A percentile compares a stretch with the other conserved stretches of the same genome.
These are phyloP conservation scores for Boletus reticulatus DNA, from an alignment of 768 basidiomycete genomes.

Conservation along the genomic window DNA sequence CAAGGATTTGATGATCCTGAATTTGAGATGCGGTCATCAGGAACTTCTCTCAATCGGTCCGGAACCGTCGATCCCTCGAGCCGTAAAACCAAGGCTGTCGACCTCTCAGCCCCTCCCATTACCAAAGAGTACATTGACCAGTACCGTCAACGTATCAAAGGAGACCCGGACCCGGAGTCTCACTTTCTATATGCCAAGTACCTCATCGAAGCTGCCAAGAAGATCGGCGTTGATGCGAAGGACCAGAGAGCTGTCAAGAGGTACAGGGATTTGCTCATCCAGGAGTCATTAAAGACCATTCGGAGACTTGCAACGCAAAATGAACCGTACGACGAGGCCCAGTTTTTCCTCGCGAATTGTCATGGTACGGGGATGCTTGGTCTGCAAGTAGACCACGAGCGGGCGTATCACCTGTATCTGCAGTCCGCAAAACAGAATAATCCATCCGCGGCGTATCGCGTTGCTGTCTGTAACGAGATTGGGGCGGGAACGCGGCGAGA, in stretches of 20 bases:
- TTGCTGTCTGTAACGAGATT: conserved; percentile 98
- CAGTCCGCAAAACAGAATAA: conserved; percentile 98
- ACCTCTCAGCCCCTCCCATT: conserved; percentile 80
- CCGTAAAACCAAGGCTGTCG: conserved; percentile 76
- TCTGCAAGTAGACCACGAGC: conserved; percentile 95
- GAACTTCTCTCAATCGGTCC: conserved; percentile 49
- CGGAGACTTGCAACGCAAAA: conserved; percentile 91
- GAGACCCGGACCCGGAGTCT: conserved; percentile 96
- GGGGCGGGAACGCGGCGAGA: conserved; percentile 94
- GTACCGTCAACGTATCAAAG: conserved; percentile 95
- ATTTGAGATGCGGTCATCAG: conserved; percentile 49
- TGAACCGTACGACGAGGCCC: conserved; percentile 91
- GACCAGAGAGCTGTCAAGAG: conserved; percentile 86
- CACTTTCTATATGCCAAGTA: conserved; percentile 99
- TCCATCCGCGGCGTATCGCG: conserved; percentile 90
- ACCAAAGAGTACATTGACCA: conserved; percentile 97
- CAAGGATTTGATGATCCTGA: conserved; percentile 42
- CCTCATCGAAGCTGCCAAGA: conserved; percentile 95
- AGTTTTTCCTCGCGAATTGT: conserved; percentile 98
- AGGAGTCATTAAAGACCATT: conserved; percentile 88
- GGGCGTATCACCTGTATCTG: conserved; percentile 94
- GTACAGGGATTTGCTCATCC: conserved; percentile 84
- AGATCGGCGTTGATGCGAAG: conserved; percentile 69
- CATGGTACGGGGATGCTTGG: conserved; percentile 95
- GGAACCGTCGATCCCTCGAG: conserved; percentile 57